phyloP scores from a whole-genome alignment of 202 grass and related monocot genomes.

The Schoenoplectus triqueter region DNA sequence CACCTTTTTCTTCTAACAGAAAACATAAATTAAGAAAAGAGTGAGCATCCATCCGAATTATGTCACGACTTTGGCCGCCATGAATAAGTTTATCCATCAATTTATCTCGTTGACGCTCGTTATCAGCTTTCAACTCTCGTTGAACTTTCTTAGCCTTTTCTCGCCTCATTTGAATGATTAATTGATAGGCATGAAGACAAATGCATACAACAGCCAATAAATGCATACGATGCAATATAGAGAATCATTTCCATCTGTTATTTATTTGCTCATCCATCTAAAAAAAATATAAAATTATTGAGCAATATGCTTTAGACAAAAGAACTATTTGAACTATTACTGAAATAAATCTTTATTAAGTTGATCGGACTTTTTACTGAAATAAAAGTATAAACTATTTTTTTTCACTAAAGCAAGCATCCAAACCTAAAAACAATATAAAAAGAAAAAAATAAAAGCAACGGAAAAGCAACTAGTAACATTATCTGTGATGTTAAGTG shows the following conservation, averaged over 20 bases:
- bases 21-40: not conserved
- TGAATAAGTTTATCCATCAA: not conserved
- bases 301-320: no score
- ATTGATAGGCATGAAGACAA: not conserved
- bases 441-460: no score
- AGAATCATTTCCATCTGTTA: not conserved
- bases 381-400: no score
- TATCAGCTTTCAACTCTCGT: not conserved
- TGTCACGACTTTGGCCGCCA: not conserved
- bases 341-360: no score
- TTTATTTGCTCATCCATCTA: not conserved
- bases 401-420: no score
- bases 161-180: not conserved
- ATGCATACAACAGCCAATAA: not conserved
- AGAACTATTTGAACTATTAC: no score
- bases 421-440: no score
- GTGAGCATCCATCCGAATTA: not conserved
- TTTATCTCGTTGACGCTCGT: not conserved
- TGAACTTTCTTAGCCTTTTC: not conserved
- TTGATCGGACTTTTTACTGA: no score
- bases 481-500: no score
- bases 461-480: no score
- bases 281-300: no score
- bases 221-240: not conserved
- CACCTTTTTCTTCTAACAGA: slow-evolving; percentile 12